A percentile compares a stretch with the other conserved stretches of the same genome.
Evolutionary conservation across 257 asterid genomes (phyloP).

Genomic region (Gynochthodes officinalis): DNA sequence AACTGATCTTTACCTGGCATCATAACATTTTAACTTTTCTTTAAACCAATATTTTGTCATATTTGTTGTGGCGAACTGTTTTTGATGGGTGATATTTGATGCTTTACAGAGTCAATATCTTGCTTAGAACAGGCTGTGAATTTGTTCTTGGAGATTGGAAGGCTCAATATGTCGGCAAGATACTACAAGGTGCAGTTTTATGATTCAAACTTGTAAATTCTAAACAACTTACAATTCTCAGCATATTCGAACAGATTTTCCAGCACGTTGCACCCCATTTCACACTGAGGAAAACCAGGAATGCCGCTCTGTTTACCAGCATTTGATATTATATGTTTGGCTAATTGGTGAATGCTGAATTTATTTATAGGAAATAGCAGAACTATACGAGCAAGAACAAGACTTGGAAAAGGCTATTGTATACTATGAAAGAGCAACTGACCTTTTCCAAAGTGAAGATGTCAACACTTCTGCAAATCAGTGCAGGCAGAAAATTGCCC

Average conservation of each 20-base stretch:
- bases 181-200: constrained; percentile 75
- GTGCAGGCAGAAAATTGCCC: constrained; percentile 92
- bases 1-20: not conserved
- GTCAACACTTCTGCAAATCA: constrained; percentile 82
- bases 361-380: constrained; percentile 77
- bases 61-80: not conserved
- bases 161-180: constrained; percentile 94
- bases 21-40: not conserved
- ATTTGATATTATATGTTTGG: not conserved
- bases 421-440: constrained; percentile 87
- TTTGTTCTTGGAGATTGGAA: constrained; percentile 84
- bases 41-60: not conserved
- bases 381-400: constrained; percentile 79
- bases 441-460: constrained; percentile 85
- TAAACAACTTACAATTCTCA: not conserved
- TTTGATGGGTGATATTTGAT: constrained; percentile 18
- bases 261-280: not conserved
- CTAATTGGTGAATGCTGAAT: not conserved
- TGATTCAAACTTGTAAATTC: not conserved
- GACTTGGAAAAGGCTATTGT: constrained; percentile 72
- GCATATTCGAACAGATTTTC: not conserved
- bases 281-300: not conserved
- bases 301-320: not conserved
- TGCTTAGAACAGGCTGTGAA: constrained; percentile 82
- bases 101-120: constrained; percentile 70